phyloP scores from a whole-genome alignment of 768 basidiomycete genomes.

The Amyloporia xantha region DNA sequence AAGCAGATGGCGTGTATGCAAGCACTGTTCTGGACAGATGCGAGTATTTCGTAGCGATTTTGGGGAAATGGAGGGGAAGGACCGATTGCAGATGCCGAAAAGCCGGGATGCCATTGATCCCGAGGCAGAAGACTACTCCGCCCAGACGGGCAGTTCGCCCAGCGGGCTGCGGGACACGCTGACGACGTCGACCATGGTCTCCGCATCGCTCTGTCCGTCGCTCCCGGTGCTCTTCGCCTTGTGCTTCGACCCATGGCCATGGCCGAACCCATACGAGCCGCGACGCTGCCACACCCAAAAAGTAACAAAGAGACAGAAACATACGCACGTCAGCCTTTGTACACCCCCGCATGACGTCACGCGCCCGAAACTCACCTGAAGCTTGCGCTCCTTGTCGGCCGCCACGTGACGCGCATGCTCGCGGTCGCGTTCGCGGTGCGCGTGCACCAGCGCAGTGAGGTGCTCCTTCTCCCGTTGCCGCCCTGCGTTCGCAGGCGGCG shows the following conservation, averaged over 20 bases:
- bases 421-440: constrained; percentile 18
- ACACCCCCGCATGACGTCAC: background rate
- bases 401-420: constrained; percentile 14
- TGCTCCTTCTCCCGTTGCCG: constrained; percentile 9
- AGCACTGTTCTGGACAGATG: no score
- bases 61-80: no score
- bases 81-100: no score
- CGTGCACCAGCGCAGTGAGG: constrained; percentile 10
- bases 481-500: constrained; percentile 1
- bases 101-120: no score
- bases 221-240: background rate
- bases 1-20: no score
- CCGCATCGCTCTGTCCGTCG: constrained; percentile 4
- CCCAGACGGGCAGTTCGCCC: background rate
- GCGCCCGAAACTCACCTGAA: constrained; percentile 6
- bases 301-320: background rate
- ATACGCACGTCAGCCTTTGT: background rate
- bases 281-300: background rate
- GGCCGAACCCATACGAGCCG: background rate
- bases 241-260: background rate
- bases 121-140: background rate
- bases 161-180: background rate
- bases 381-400: constrained; percentile 8
- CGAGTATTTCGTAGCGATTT: no score
- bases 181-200: constrained; percentile 8